These are phyloP conservation scores for Maudiozyma turicensis DNA, from an alignment of 805 yeast species.

Conservation along the genomic window DNA sequence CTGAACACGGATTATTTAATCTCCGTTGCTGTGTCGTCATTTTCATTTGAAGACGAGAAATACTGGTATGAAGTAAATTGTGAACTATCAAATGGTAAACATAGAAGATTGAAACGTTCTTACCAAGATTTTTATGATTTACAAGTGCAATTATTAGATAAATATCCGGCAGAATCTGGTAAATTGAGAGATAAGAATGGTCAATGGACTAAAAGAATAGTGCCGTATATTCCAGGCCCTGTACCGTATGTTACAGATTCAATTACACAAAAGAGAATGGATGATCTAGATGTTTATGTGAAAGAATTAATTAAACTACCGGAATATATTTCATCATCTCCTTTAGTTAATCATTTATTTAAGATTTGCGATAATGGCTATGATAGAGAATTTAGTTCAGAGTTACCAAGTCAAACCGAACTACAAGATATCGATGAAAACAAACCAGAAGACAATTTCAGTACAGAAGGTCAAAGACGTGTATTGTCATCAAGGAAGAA, in stretches of 20 bases:
- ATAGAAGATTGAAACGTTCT: slow-evolving; percentile 68
- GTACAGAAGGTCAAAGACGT: background rate
- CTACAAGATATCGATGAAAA: background rate
- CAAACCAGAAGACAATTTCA: background rate
- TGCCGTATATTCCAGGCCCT: slow-evolving; percentile 96
- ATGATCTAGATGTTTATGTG: slow-evolving; percentile 47
- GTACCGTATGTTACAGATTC: slow-evolving; percentile 80
- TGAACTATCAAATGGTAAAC: slow-evolving; percentile 54
- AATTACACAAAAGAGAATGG: slow-evolving; percentile 45
- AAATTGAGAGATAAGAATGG: slow-evolving; percentile 38
- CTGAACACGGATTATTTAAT: slow-evolving; percentile 14
- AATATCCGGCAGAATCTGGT: slow-evolving; percentile 90
- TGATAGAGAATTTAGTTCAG: slow-evolving; percentile 19
- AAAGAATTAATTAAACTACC: slow-evolving; percentile 62
- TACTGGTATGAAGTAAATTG: slow-evolving; percentile 80
- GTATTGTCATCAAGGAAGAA: background rate
- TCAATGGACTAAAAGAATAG: slow-evolving; percentile 62
- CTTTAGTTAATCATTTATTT: slow-evolving; percentile 62
- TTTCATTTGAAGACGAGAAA: slow-evolving; percentile 72
- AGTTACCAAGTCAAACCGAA: slow-evolving; percentile 2
- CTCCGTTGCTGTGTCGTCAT: slow-evolving; percentile 66
- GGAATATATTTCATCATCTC: slow-evolving; percentile 58
- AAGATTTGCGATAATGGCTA: slow-evolving; percentile 35
- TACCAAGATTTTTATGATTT: slow-evolving; percentile 95
- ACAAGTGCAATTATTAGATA: slow-evolving; percentile 72